A percentile compares a stretch with the other conserved stretches of the same genome.
Conservation (phyloP, 306 rosid genomes). For the Inga leiocalycina region DNA sequence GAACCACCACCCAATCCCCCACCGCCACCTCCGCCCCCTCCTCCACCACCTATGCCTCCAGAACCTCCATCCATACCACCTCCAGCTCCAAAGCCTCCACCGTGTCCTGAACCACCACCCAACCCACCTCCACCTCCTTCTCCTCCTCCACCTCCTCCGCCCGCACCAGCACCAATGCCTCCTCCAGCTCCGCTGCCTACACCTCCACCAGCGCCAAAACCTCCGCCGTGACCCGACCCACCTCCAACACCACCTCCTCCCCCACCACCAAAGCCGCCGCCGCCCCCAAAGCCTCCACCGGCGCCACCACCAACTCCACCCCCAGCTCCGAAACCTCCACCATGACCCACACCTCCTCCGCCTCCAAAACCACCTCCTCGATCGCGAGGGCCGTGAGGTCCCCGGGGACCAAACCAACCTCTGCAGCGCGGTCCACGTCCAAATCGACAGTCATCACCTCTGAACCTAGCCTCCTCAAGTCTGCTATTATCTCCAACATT, state of each 20-base stretch:
- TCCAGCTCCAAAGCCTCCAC: conserved; percentile 33
- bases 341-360: not conserved
- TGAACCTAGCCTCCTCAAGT: conserved; percentile 49
- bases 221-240: not conserved
- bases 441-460: conserved; percentile 55
- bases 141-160: conserved; percentile 39
- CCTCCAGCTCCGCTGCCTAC: conserved; percentile 50
- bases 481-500: conserved; percentile 47
- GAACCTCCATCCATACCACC: conserved; percentile 1
- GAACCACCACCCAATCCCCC: conserved; percentile 43
- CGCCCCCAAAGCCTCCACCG: conserved; percentile 46
- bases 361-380: conserved; percentile 24
- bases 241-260: conserved; percentile 18
- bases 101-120: conserved; percentile 25
- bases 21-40: conserved; percentile 30
- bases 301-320: not conserved
- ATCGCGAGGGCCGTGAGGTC: conserved; percentile 47
- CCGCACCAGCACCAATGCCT: conserved; percentile 20
- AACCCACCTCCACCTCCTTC: conserved; percentile 35
- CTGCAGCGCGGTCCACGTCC: conserved; percentile 55
- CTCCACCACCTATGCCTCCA: conserved; percentile 32
- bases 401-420: conserved; percentile 52
- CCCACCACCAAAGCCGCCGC: conserved; percentile 6
- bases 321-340: conserved; percentile 30
- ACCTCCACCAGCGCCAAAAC: conserved; percentile 40